Evolutionary conservation across 495 filamentous ascomycete genomes (phyloP).

Genomic region (Annulohypoxylon stygium): DNA sequence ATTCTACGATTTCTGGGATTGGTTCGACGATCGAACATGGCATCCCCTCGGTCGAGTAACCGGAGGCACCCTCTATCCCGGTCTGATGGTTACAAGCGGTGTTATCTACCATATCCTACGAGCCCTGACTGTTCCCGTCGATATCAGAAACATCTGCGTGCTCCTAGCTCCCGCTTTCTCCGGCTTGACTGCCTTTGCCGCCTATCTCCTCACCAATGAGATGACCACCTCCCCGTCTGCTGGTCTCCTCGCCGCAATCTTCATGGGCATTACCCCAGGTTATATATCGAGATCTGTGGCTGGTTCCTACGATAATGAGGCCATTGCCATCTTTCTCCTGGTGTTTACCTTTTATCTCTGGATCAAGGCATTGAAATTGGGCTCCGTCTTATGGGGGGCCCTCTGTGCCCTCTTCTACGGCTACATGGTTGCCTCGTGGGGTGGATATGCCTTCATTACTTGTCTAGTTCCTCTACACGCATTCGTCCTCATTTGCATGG

Average conservation of each 20-base stretch:
- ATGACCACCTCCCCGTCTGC: constrained; percentile 93
- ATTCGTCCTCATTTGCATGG: constrained; percentile 97
- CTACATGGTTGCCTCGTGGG: constrained; percentile 99
- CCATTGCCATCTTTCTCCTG: constrained; percentile 97
- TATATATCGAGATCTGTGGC: constrained; percentile 98
- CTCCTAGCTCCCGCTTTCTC: constrained; percentile 96
- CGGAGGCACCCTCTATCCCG: constrained; percentile 97
- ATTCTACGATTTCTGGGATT: constrained; percentile 99
- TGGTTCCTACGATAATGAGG: constrained; percentile 99
- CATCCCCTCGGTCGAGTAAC: constrained; percentile 98
- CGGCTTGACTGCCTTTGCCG: constrained; percentile 91
- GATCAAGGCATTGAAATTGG: constrained; percentile 98
- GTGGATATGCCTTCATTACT: constrained; percentile 99
- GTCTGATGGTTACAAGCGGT: constrained; percentile 99
- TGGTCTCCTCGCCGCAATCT: constrained; percentile 91
- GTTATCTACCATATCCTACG: constrained; percentile 95
- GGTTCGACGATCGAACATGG: constrained; percentile 99
- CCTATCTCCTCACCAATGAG: constrained; percentile 96
- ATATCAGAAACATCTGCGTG: constrained; percentile 99
- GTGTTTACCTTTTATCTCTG: constrained; percentile 99
- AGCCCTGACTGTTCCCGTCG: constrained; percentile 91
- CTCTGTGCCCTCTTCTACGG: constrained; percentile 97
- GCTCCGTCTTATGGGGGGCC: constrained; percentile 95
- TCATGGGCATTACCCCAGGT: constrained; percentile 98
- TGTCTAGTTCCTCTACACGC: constrained; percentile 96